Evolutionary conservation across 306 rosid genomes (phyloP).

Genomic region (Delonix regia): DNA sequence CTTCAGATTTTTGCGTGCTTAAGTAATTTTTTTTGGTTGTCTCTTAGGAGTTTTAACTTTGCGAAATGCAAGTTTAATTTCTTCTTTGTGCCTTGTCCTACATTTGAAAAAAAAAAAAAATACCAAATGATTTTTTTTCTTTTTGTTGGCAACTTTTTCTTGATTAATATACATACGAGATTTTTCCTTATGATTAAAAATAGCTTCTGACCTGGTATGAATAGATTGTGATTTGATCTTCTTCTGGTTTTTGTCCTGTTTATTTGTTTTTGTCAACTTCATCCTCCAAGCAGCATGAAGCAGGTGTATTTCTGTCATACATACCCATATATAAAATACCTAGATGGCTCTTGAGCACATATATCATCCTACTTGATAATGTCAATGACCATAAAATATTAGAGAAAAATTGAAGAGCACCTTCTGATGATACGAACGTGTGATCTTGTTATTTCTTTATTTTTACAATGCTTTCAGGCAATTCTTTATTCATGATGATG

Average conservation of each 20-base stretch:
- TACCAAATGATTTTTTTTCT: neutral
- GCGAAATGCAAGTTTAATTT: neutral
- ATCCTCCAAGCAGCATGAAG: neutral
- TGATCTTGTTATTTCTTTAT: slow-evolving; percentile 6
- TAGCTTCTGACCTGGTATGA: neutral
- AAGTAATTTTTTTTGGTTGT: neutral
- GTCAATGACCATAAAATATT: neutral
- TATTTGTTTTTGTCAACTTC: neutral
- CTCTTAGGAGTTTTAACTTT: neutral
- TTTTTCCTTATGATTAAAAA: neutral
- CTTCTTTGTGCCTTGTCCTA: neutral
- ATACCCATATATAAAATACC: neutral
- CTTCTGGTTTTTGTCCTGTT: neutral
- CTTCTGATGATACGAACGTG: neutral
- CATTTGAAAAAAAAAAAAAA: neutral
- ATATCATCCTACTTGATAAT: neutral
- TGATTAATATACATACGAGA: neutral
- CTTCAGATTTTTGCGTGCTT: slow-evolving; percentile 3
- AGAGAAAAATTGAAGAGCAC: neutral
- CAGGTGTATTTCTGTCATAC: neutral
- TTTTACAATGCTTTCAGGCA: neutral
- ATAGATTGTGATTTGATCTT: neutral
- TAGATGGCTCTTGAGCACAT: neutral
- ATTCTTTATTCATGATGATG: neutral
- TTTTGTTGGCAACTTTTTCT: neutral